A percentile compares a stretch with the other conserved stretches of the same genome.
phyloP scores from a whole-genome alignment of 257 asterid species.

The Thymus quinquecostatus region DNA sequence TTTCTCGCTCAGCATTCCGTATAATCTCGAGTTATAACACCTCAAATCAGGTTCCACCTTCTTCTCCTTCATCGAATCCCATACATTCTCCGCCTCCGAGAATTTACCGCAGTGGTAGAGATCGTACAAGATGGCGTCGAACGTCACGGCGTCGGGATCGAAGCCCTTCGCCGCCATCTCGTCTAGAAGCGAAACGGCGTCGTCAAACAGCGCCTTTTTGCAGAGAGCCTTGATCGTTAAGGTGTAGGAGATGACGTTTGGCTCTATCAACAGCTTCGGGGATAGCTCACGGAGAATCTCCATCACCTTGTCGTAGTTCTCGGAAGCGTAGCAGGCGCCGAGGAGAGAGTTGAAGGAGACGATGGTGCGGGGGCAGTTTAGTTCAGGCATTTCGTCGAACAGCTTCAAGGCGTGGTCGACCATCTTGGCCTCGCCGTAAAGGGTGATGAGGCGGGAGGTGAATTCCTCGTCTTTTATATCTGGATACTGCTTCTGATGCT shows the following conservation, averaged over 20 bases:
- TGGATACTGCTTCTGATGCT: slow-evolving; percentile 40
- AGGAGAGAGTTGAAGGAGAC: slow-evolving; percentile 57
- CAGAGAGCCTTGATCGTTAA: slow-evolving; percentile 43
- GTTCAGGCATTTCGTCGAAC: slow-evolving; percentile 63
- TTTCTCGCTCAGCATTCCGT: slow-evolving; percentile 41
- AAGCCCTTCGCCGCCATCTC: slow-evolving; percentile 45
- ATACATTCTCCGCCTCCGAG: slow-evolving; percentile 45
- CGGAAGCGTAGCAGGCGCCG: slow-evolving; percentile 42
- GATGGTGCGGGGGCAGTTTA: slow-evolving; percentile 49
- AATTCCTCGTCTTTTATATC: slow-evolving; percentile 40
- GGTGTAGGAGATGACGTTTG: slow-evolving; percentile 47
- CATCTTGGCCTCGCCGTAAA: slow-evolving; percentile 51
- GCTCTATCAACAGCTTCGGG: slow-evolving; percentile 43
- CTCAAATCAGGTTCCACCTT: slow-evolving; percentile 38
- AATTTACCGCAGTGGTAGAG: slow-evolving; percentile 33
- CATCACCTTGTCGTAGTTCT: slow-evolving; percentile 28
- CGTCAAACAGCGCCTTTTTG: slow-evolving; percentile 41
- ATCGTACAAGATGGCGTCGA: slow-evolving; percentile 37
- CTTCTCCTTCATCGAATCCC: slow-evolving; percentile 56
- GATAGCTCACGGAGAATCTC: slow-evolving; percentile 41
- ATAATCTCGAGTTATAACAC: slow-evolving; percentile 46
- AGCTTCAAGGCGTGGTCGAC: slow-evolving; percentile 43
- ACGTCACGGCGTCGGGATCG: slow-evolving; percentile 38
- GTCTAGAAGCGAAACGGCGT: slow-evolving; percentile 43
- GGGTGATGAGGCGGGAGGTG: slow-evolving; percentile 37